phyloP scores from a whole-genome alignment of 2,329 filamentous ascomycete species.

The Aspergillus sp. region DNA sequence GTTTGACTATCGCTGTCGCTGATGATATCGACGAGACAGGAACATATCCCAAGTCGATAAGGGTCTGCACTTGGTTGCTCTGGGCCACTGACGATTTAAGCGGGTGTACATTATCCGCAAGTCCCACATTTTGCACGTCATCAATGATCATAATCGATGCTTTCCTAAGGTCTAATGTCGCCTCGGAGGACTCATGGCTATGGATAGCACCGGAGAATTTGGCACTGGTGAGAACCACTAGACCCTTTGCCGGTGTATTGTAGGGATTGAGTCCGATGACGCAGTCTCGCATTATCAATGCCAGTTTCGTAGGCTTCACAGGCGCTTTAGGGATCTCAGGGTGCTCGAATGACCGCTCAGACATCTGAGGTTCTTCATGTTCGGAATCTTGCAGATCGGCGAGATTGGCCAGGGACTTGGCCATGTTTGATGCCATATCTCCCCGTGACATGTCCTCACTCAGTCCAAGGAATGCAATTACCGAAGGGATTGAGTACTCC shows the following conservation, averaged over 20 bases:
- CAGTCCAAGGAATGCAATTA: conserved; percentile 74
- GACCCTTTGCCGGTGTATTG: conserved; percentile 66
- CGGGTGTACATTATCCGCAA: conserved; percentile 27
- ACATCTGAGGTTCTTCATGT: conserved; percentile 8
- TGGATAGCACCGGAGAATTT: conserved; percentile 65
- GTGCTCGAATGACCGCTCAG: conserved; percentile 9
- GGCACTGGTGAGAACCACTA: conserved; percentile 74
- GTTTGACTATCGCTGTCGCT: conserved; percentile 63
- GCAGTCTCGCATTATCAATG: conserved; percentile 72
- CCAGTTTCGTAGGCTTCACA: conserved; percentile 49
- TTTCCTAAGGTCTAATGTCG: conserved; percentile 67
- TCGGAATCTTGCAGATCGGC: conserved; percentile 50
- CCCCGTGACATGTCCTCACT: conserved; percentile 63
- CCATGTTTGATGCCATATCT: conserved; percentile 70
- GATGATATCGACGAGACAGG: conserved; percentile 83
- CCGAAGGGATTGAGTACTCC: conserved; percentile 83
- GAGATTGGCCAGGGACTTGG: conserved; percentile 73
- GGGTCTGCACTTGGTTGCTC: conserved; percentile 43
- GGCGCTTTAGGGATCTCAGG: conserved; percentile 16
- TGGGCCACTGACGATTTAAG: conserved; percentile 21
- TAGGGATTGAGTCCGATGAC: conserved; percentile 80
- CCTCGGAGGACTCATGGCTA: conserved; percentile 59
- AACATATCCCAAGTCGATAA: conserved; percentile 69
- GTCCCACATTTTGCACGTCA: conserved; percentile 52
- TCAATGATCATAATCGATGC: conserved; percentile 81